Base-by-base conservation (phyloP, 2,329 filamentous ascomycete genomes). In the Hypoxylon sp. region DNA sequence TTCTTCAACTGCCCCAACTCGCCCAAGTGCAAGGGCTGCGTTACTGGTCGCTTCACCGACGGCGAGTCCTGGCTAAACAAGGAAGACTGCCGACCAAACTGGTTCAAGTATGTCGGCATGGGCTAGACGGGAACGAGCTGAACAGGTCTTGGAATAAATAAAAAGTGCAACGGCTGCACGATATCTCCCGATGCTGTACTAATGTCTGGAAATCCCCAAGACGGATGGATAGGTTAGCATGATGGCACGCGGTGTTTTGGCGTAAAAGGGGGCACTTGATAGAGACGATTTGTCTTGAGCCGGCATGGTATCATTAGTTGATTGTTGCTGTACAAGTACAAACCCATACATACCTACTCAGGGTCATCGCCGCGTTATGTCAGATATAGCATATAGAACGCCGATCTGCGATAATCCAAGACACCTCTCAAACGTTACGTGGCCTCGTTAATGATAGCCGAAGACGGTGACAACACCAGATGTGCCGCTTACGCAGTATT, bases 1-100 rank as follows among this genome's bases (percentile, higher is more conserved):
- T 99, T 96, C 79, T 97, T 96, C 83, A 99, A 99, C 79, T 99
- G 95, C 73, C 95, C 95, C 62, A 98, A 97, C 77, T 96, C 90
- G 49, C 90, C 91, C 46, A 98, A 98, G 76, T 98, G 94, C 74
- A 88, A 84, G 65, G 91, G 91, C 65, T 98, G 94, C 73, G 83
- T 88, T n/a, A 85, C 91, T 0, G 95, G 94, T 46, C 86, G 89
- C 57, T 90, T 97, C 70, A 97, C 92, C 21, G 92, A 96, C 65
- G 95, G 95, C 62, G 93, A 92, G 70, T 79, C 87, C 24, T 97
- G 87, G 81, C 79, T 99, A 41, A 85, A 92, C 68, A 88, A 89
- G 70, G 95, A 99, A 74, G 95, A 99, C 75, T 99, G 95, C 76
- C 83, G 95, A 60, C 91, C 94, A 15, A 93, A 93, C 73, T 99